Evolutionary conservation across 345 rosid species (phyloP), one percentile per base, ranked within the genome.

Genomic region (Populus simonii): DNA sequence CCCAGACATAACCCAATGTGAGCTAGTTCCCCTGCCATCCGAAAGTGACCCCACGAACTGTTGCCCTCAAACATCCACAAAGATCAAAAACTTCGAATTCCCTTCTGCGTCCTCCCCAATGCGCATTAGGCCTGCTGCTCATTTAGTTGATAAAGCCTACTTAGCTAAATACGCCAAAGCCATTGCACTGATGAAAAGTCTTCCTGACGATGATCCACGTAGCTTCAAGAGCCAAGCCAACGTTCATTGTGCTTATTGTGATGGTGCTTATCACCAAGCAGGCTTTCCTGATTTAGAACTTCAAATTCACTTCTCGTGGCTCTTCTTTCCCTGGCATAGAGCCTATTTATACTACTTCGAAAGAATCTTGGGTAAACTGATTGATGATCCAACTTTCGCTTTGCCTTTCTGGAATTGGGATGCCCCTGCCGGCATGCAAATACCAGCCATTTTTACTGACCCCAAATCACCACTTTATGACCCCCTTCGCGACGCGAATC

Each of bases 391-490:
- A 8, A 82, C 84, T 45, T 90, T 90, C 35, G 87, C 90, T 25
- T 71, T 89, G 72, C 90, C 93, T 0, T 90, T 75, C 23, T 89
- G 94, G 94, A 90, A 89, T 61, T 89, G 94, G 92, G 92, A 89
- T 73, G 65, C 89, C 10, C 88, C 94, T 0, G 51, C 67, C 1
- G 94, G 94, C 33, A 89, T 89, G 92, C 79, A 70, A 75, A 77
- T 91, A 81, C 94, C 92, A 1, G n/a, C 81, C 7, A 67, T 88
- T 22, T 91, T 71, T 27, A 13, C 87, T 1, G 70, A 89, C 81
- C 79, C 85, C 2, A 71, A 73, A 16, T 89, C 94, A 0, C 76
- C 92, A 1, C 84, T 88, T 17, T 84, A 88, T 12, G 88, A 91
- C 41, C 29, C 29, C 13, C 1, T 73, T 7, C 90, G 92, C 1